Percentiles rank a stretch among this genome's conserved stretches.
phyloP scores from a whole-genome alignment of 139 green algal genomes.

The Tetradesmus obliquus region DNA sequence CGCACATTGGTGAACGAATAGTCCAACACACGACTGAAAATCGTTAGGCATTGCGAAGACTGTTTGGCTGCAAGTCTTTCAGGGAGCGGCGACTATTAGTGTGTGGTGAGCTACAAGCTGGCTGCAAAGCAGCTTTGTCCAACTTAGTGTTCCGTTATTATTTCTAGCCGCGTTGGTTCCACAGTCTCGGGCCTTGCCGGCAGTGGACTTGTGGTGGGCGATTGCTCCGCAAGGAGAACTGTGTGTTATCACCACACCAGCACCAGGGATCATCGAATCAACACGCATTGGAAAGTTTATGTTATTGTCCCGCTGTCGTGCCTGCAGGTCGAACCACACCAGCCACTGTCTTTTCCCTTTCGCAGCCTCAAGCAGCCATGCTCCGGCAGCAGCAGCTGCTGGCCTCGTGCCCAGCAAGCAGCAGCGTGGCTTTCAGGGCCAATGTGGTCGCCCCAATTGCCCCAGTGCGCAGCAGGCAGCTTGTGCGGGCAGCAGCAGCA shows the following conservation, averaged over 20 bases:
- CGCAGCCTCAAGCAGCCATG: conserved; percentile 5
- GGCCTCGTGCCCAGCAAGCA: conserved; percentile 13
- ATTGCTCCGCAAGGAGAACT: not conserved
- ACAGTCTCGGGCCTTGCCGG: not conserved
- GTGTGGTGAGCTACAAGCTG: not conserved
- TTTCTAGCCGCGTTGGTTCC: too few relatives aligned
- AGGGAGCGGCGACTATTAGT: not conserved
- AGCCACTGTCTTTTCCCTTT: not conserved
- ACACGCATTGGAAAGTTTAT: not conserved
- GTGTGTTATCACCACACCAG: not conserved
- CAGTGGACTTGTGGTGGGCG: not conserved
- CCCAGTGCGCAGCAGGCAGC: not conserved
- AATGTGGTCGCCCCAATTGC: conserved; percentile 2
- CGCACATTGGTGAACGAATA: not conserved
- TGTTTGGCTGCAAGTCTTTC: not conserved
- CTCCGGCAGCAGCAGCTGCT: conserved; percentile 38
- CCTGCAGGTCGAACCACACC: not conserved
- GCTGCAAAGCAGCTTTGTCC: not conserved
- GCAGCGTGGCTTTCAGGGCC: conserved; percentile 3
- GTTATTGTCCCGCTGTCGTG: not conserved
- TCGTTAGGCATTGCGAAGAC: not conserved
- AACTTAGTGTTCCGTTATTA: not conserved
- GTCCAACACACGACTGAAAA: not conserved
- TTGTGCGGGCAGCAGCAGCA: not conserved
- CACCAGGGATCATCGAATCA: not conserved